A percentile compares a stretch with the other conserved stretches of the same genome.
These are phyloP conservation scores for Nakaseomyces sp. DNA, from an alignment of 1,139 yeast genomes.

Conservation along the genomic window DNA sequence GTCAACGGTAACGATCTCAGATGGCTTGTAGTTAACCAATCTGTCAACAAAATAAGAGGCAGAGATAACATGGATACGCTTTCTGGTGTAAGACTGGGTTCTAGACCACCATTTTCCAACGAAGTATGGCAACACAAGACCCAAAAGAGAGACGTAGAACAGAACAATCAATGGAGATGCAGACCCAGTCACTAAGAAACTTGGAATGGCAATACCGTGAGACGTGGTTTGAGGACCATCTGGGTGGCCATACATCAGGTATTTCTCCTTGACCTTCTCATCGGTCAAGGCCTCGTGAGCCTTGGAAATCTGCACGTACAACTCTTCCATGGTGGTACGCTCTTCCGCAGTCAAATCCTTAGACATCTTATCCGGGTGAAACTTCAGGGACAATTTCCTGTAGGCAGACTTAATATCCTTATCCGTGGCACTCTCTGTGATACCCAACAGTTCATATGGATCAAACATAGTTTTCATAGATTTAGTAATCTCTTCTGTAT, in stretches of 20 bases:
- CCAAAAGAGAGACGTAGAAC: slow-evolving; percentile 62
- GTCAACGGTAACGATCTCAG: slow-evolving; percentile 53
- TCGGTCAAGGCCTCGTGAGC: slow-evolving; percentile 96
- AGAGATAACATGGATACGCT: slow-evolving; percentile 74
- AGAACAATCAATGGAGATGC: slow-evolving; percentile 58
- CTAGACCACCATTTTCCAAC: slow-evolving; percentile 89
- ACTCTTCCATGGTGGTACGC: slow-evolving; percentile 54
- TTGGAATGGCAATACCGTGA: slow-evolving; percentile 96
- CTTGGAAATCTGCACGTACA: slow-evolving; percentile 72
- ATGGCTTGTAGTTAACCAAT: slow-evolving; percentile 67
- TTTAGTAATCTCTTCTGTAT: slow-evolving; percentile 14
- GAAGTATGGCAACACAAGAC: slow-evolving; percentile 64
- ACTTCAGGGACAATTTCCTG: slow-evolving; percentile 76
- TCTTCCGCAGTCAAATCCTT: slow-evolving; percentile 53
- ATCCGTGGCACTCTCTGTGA: slow-evolving; percentile 61
- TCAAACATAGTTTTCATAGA: slow-evolving; percentile 43
- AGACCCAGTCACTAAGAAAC: slow-evolving; percentile 78
- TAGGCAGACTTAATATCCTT: slow-evolving; percentile 74
- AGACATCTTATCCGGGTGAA: slow-evolving; percentile 89
- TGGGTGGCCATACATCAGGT: slow-evolving; percentile 85
- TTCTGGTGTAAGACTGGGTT: slow-evolving; percentile 71
- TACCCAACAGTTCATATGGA: slow-evolving; percentile 81
- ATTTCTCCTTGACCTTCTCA: slow-evolving; percentile 74
- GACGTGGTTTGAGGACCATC: slow-evolving; percentile 93
- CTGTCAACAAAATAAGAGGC: slow-evolving; percentile 63